phyloP scores from a whole-genome alignment of 441 rosid species.

The Eruca vesicaria region DNA sequence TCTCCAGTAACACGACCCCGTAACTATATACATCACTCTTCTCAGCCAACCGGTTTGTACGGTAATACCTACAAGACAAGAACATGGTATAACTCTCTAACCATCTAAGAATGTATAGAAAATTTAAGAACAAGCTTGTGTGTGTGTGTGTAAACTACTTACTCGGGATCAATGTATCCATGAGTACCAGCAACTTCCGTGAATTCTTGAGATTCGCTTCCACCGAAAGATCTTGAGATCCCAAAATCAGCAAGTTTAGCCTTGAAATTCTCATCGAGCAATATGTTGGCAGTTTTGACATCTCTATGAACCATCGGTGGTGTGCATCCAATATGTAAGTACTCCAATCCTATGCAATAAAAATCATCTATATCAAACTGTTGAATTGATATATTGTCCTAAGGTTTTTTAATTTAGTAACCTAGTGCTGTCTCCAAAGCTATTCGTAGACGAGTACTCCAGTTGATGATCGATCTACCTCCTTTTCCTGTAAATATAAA shows the following conservation, averaged over 20 bases:
- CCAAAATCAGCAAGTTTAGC: constrained; percentile 46
- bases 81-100: neutral
- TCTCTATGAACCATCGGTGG: constrained; percentile 46
- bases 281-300: constrained; percentile 41
- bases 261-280: constrained; percentile 32
- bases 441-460: constrained; percentile 12
- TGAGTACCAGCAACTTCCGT: constrained; percentile 37
- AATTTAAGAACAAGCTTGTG: neutral
- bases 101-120: neutral
- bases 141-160: neutral
- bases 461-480: constrained; percentile 8
- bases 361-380: neutral
- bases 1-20: constrained; percentile 14
- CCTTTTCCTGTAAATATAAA: constrained; percentile 22
- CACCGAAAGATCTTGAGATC: constrained; percentile 31
- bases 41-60: neutral
- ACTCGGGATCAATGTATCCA: constrained; percentile 45
- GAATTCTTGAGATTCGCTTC: constrained; percentile 4
- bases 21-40: constrained; percentile 22
- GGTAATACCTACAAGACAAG: neutral
- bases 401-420: neutral
- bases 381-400: neutral
- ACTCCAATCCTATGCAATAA: constrained; percentile 32
- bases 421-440: constrained; percentile 43
- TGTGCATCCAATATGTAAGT: constrained; percentile 36